phyloP scores from a whole-genome alignment of 192 early-diverging fungal genomes.

The Linnemannia schmuckeri region DNA sequence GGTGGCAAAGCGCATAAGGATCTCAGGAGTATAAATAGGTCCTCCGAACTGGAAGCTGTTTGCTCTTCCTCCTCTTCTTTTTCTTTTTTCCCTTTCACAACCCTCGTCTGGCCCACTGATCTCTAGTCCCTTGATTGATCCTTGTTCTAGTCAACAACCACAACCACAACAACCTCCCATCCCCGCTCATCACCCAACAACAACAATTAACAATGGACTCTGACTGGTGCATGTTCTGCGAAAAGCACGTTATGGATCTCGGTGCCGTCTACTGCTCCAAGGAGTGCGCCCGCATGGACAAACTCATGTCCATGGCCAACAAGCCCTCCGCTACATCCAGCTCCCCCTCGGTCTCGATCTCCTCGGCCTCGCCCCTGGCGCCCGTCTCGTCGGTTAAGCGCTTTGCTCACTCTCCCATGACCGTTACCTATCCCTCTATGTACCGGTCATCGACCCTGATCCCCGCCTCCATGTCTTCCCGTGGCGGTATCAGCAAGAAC shows the following conservation, averaged over 20 bases:
- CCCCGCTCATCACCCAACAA: not conserved
- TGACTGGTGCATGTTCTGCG: slow-evolving; percentile 58
- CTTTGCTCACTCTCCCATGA: slow-evolving; percentile 43
- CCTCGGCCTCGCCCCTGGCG: slow-evolving; percentile 3
- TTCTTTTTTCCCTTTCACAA: slow-evolving; percentile 29
- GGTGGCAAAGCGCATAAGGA: slow-evolving; percentile 11
- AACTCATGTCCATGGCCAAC: slow-evolving; percentile 42
- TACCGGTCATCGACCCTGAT: slow-evolving; percentile 48
- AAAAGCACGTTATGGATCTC: slow-evolving; percentile 56
- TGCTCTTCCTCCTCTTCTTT: slow-evolving; percentile 55
- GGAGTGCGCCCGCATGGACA: slow-evolving; percentile 53
- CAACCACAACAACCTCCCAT: not conserved
- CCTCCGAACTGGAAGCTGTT: slow-evolving; percentile 5
- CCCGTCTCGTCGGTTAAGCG: slow-evolving; percentile 35
- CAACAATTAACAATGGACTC: slow-evolving; percentile 43
- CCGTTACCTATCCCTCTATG: slow-evolving; percentile 47
- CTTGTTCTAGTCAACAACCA: slow-evolving; percentile 25
- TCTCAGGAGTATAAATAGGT: not conserved
- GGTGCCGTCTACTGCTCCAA: slow-evolving; percentile 55
- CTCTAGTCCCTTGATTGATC: slow-evolving; percentile 53
- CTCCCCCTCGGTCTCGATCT: slow-evolving; percentile 3
- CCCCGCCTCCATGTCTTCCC: slow-evolving; percentile 46
- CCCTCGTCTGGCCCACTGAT: slow-evolving; percentile 22
- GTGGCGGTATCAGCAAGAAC: slow-evolving; percentile 55
- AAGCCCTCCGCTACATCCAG: slow-evolving; percentile 14